A percentile compares a stretch with the other conserved stretches of the same genome.
Conservation (phyloP, 2,329 filamentous ascomycete species). For the Microsporum ferrugineum region DNA sequence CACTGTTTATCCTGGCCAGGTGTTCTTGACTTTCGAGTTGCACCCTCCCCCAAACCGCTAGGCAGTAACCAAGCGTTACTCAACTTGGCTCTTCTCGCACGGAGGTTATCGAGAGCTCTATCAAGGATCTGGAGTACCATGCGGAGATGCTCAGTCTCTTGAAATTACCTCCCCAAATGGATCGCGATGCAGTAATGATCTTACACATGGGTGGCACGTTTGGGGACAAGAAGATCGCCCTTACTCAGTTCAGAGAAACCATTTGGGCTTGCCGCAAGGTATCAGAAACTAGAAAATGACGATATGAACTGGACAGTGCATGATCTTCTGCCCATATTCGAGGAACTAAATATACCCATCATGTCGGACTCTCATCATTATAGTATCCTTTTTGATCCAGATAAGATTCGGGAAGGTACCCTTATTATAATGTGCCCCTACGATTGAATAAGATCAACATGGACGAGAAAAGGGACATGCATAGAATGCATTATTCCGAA, state of each 20-base stretch:
- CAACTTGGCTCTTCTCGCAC: conserved; percentile 74
- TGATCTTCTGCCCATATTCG: conserved; percentile 76
- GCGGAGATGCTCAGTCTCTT: conserved; percentile 71
- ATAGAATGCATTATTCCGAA: conserved; percentile 97
- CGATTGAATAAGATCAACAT: conserved; percentile 68
- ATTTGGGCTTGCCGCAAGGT: conserved; percentile 51
- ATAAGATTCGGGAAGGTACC: conserved; percentile 68
- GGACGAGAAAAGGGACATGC: conserved; percentile 69
- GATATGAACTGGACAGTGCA: conserved; percentile 90
- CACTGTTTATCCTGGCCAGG: conserved; percentile 79
- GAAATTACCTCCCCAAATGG: conserved; percentile 61
- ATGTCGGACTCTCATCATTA: conserved; percentile 93
- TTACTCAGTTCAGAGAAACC: conserved; percentile 66
- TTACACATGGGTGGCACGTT: conserved; percentile 86
- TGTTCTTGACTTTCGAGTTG: conserved; percentile 18
- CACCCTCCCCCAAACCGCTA: background rate
- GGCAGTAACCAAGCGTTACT: conserved; percentile 36
- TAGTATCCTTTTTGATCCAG: conserved; percentile 76
- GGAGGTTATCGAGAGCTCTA: conserved; percentile 62
- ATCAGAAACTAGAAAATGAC: conserved; percentile 85
- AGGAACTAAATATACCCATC: conserved; percentile 85
- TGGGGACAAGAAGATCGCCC: conserved; percentile 69
- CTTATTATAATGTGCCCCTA: conserved; percentile 65
- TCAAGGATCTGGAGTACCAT: conserved; percentile 80
- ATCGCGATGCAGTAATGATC: conserved; percentile 87